Evolutionary conservation across 1,284 basidiomycete genomes (phyloP).

Genomic region (Pseudozyma tsukubaensis): DNA sequence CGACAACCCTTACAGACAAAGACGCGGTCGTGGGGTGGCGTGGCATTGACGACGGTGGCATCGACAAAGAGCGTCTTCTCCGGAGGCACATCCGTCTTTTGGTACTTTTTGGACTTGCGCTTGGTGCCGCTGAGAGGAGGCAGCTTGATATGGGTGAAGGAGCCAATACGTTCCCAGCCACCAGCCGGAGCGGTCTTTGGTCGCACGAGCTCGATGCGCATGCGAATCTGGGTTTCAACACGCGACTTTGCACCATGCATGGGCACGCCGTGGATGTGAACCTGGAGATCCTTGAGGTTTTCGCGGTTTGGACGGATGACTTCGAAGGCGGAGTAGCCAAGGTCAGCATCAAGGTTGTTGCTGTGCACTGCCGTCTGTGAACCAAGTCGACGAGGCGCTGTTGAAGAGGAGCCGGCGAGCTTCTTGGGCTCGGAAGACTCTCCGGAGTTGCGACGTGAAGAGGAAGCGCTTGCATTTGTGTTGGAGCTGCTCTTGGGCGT

Average conservation of each 20-base stretch:
- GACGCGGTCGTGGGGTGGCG: slow-evolving; percentile 78
- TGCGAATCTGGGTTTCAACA: slow-evolving; percentile 80
- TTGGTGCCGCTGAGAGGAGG: slow-evolving; percentile 67
- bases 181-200: slow-evolving; percentile 30
- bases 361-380: slow-evolving; percentile 51
- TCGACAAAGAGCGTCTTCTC: slow-evolving; percentile 68
- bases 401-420: slow-evolving; percentile 17
- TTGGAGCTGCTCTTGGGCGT: slow-evolving; percentile 7
- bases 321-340: slow-evolving; percentile 55
- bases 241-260: slow-evolving; percentile 87
- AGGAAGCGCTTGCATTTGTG: slow-evolving; percentile 28
- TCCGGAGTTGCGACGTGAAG: slow-evolving; percentile 52
- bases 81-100: slow-evolving; percentile 58
- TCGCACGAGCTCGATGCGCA: slow-evolving; percentile 65
- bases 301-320: slow-evolving; percentile 55
- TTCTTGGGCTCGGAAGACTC: slow-evolving; percentile 44
- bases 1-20: slow-evolving; percentile 77
- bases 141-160: slow-evolving; percentile 66
- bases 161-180: slow-evolving; percentile 65
- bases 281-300: slow-evolving; percentile 59
- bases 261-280: slow-evolving; percentile 83
- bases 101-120: slow-evolving; percentile 79
- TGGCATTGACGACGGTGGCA: slow-evolving; percentile 73
- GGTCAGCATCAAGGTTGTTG: slow-evolving; percentile 60
- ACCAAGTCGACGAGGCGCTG: slow-evolving; percentile 28